These are phyloP conservation scores for Marchantia polymorpha DNA, from an alignment of 225 moss, liverwort and hornwort genomes.

Conservation along the genomic window DNA sequence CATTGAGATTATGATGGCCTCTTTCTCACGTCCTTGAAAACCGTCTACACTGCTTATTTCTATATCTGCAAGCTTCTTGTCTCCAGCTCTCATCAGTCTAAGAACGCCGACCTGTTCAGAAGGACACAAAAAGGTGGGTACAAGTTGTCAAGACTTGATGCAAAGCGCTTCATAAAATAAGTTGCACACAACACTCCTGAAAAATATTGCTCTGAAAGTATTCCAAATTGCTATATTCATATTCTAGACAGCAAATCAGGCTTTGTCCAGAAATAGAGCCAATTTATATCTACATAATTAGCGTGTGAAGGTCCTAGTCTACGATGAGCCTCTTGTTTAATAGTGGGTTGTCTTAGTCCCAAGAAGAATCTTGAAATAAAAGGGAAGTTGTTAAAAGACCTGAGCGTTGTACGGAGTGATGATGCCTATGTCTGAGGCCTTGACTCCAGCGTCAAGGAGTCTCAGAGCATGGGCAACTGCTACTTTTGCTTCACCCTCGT, in stretches of 20 bases:
- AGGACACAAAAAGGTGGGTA: slow-evolving; percentile 6
- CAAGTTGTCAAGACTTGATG: slow-evolving; percentile 1
- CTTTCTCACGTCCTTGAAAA: slow-evolving; percentile 99
- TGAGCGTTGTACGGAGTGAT: slow-evolving; percentile 95
- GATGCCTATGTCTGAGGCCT: slow-evolving; percentile 77
- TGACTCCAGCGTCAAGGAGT: slow-evolving; percentile 76
- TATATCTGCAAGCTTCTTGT: slow-evolving; percentile 62
- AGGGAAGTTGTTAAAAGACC: slow-evolving; percentile 31
- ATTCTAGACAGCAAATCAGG: too few relatives aligned
- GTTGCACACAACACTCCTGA: too few relatives aligned
- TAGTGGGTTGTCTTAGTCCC: too few relatives aligned
- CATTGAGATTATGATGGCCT: slow-evolving; percentile 99
- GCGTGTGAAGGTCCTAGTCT: too few relatives aligned
- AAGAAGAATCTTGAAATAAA: background rate
- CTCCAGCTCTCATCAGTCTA: slow-evolving; percentile 62
- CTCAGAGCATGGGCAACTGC: slow-evolving; percentile 74
- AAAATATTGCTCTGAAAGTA: too few relatives aligned
- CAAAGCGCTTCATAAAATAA: background rate
- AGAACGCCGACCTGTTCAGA: slow-evolving; percentile 67
- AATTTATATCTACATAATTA: too few relatives aligned
- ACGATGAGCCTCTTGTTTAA: too few relatives aligned
- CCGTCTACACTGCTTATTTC: slow-evolving; percentile 98
- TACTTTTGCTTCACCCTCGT: slow-evolving; percentile 93
- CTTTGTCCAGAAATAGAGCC: too few relatives aligned
- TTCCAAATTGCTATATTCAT: too few relatives aligned